Evolutionary conservation across 2,329 filamentous ascomycete genomes (phyloP).

Genomic region (Trichoderma sp.): DNA sequence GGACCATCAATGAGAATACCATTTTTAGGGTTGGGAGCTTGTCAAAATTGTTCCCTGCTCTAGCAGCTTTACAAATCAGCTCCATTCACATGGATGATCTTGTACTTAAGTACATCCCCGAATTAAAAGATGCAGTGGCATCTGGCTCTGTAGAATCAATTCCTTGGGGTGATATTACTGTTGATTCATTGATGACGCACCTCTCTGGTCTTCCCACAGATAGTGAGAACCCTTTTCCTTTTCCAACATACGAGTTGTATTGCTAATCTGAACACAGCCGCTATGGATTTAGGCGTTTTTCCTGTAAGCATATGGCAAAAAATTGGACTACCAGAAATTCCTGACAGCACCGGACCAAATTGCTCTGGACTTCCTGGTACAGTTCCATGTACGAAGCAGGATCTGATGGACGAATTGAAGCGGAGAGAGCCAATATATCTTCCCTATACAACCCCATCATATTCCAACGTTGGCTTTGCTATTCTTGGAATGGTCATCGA

Average conservation of each 20-base stretch:
- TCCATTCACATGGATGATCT: constrained; percentile 18
- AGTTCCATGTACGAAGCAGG: constrained; percentile 19
- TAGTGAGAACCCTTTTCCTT: constrained; percentile 26
- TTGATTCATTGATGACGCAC: constrained; percentile 44
- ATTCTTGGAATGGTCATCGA: constrained; percentile 46
- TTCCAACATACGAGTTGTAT: background rate
- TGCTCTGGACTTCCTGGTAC: background rate
- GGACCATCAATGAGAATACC: constrained; percentile 31
- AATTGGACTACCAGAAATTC: background rate
- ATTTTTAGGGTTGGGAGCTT: constrained; percentile 36
- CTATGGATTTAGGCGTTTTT: background rate
- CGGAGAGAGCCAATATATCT: constrained; percentile 38
- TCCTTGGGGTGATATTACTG: constrained; percentile 47
- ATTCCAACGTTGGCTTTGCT: constrained; percentile 47
- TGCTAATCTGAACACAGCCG: background rate
- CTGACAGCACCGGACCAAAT: background rate
- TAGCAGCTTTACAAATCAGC: constrained; percentile 31
- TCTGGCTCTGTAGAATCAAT: constrained; percentile 30
- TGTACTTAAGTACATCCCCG: background rate
- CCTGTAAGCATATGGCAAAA: background rate
- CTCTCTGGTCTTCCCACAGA: constrained; percentile 42
- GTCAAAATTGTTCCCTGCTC: constrained; percentile 34
- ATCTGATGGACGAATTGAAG: constrained; percentile 30
- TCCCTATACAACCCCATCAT: constrained; percentile 44
- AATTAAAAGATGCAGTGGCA: background rate